Evolutionary conservation across 805 yeast genomes (phyloP), one percentile per base, ranked within the genome.

Genomic region (Yarrowia yakushimensis): DNA sequence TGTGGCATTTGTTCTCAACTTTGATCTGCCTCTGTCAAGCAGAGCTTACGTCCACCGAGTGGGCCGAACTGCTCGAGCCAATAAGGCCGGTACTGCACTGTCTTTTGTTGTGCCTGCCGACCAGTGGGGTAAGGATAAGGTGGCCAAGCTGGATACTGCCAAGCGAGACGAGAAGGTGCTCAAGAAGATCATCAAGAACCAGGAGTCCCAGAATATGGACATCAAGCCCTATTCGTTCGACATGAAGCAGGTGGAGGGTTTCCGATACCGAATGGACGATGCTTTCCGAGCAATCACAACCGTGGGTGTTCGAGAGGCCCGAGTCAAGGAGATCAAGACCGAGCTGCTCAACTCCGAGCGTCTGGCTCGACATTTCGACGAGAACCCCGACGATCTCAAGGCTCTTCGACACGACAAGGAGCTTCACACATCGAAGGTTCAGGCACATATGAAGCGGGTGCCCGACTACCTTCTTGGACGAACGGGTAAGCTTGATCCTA

Each of bases 11-110:
- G 99, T 94, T 8, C 78, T 94, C 67, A 94, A 94, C 75, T 94
- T 94, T 73, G 99, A 94, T 72, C 78, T 94, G 68, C 99, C 99
- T 41, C 82, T 89, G 3, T 85, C 96, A 10, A 86, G 97, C 5
- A 88, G 87, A 71, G 84, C 96, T 2, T 94, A 94, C 72, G 86
- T 90, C 30, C 99, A 94, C 74, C 83, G 99, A 72, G 83, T 94
- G 36, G 99, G 99, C 59, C 85, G 99, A 78, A 94, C 99, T 4
- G 99, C 99, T 5, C 85, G 99, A 76, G 98, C 97, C 8, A 97
- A 97, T 61, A 91, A 90, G 72, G 81, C 94, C 1, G 99, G 99
- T 64, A 92, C 90, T 83, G 88, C 98, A 0, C 80, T 94, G 62
- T 91, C 97, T 17, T 94, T 93, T 77, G 94, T 92, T 18, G 90